A percentile compares a stretch with the other conserved stretches of the same genome.
phyloP scores from a whole-genome alignment of 176 grass and related monocot genomes.

The Zoysia pacifica region DNA sequence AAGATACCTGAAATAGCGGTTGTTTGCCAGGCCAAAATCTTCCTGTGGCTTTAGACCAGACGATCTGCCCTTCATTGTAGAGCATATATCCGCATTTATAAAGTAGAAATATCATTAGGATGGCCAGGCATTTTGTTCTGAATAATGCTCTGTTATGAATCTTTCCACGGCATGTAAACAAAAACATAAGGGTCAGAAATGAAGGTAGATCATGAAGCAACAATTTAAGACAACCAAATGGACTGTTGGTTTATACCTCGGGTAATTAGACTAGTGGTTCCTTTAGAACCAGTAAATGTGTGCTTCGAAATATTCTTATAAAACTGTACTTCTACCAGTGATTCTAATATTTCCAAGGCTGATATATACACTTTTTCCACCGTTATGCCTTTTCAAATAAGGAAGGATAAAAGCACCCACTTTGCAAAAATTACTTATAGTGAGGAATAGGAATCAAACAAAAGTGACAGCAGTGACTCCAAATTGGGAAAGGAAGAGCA shows the following conservation, averaged over 20 bases:
- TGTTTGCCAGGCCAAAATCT: neutral
- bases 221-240: neutral
- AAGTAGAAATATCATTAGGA: slow-evolving; percentile 16
- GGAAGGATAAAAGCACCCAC: neutral
- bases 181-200: neutral
- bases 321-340: neutral
- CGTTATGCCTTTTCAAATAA: neutral
- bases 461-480: slow-evolving; percentile 17
- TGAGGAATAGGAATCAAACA: slow-evolving; percentile 36
- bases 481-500: slow-evolving; percentile 25
- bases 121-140: neutral
- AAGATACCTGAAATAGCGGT: slow-evolving; percentile 3
- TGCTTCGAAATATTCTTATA: neutral
- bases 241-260: neutral
- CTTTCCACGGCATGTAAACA: neutral
- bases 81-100: slow-evolving; percentile 13
- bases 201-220: neutral
- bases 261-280: slow-evolving; percentile 2
- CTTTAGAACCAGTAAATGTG: neutral
- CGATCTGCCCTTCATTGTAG: slow-evolving; percentile 21
- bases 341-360: slow-evolving; percentile 28
- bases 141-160: slow-evolving; percentile 14
- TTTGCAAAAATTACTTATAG: slow-evolving; percentile 33
- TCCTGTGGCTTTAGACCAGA: slow-evolving; percentile 8
- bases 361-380: slow-evolving; percentile 18